Conservation (phyloP, 2,329 filamentous ascomycete species). For the Alternaria solani region DNA sequence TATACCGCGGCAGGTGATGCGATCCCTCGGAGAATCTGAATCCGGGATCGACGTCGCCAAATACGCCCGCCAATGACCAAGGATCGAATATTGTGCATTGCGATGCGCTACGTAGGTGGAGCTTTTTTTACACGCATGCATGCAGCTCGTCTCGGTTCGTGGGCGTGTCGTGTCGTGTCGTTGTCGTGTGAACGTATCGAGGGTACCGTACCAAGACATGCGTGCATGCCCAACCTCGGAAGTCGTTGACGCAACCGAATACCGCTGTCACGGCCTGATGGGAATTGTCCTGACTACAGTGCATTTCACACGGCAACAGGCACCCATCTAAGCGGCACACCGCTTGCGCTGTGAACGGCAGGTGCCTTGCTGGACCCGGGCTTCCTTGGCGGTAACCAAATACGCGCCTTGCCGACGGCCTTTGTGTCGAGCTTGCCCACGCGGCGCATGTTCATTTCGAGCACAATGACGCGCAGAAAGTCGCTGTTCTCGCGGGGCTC, state of each 20-base stretch:
- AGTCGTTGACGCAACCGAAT: slow-evolving; percentile 1
- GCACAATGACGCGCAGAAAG: slow-evolving; percentile 69
- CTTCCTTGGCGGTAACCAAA: slow-evolving; percentile 68
- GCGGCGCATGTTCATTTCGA: slow-evolving; percentile 74
- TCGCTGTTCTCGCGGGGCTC: slow-evolving; percentile 70
- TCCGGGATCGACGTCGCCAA: slow-evolving; percentile 24
- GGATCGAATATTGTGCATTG: slow-evolving; percentile 1
- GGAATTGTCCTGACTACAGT: slow-evolving; percentile 13
- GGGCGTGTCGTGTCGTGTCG: not conserved
- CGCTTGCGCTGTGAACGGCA: slow-evolving; percentile 31
- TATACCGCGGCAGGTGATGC: slow-evolving; percentile 24
- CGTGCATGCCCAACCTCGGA: slow-evolving; percentile 30
- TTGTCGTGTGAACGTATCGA: slow-evolving; percentile 13
- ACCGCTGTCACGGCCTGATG: slow-evolving; percentile 11
- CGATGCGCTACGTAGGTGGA: slow-evolving; percentile 8
- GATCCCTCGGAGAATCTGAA: slow-evolving; percentile 25
- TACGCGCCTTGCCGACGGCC: slow-evolving; percentile 62
- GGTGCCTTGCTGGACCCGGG: slow-evolving; percentile 36
- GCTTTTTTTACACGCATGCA: not conserved
- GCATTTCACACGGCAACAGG: slow-evolving; percentile 31
- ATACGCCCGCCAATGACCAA: slow-evolving; percentile 14
- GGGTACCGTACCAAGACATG: slow-evolving; percentile 14
- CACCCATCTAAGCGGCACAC: slow-evolving; percentile 50
- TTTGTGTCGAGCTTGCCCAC: slow-evolving; percentile 68
- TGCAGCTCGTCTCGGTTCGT: slow-evolving; percentile 4